Percentiles rank a stretch among this genome's conserved stretches.
Evolutionary conservation across 306 rosid species (phyloP).

Genomic region (Sphenostylis stenocarpa): DNA sequence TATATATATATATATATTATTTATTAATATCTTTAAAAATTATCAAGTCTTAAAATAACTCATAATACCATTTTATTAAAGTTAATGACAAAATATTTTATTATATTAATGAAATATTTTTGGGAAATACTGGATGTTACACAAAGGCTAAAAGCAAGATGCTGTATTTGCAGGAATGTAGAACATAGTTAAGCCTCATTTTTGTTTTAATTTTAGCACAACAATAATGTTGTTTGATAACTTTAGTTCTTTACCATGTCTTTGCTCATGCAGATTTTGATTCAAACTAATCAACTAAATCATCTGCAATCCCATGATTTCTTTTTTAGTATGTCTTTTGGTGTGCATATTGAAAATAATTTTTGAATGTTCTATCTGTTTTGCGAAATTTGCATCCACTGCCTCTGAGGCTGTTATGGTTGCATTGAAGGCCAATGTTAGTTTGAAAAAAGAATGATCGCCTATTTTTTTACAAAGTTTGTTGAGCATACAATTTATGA

Average conservation of each 20-base stretch:
- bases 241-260: background rate
- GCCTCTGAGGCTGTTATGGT: background rate
- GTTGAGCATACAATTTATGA: background rate
- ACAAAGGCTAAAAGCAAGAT: no score
- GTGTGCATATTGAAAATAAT: background rate
- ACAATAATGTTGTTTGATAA: background rate
- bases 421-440: background rate
- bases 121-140: no score
- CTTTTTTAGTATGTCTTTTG: background rate
- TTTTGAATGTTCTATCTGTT: background rate
- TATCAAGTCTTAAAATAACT: no score
- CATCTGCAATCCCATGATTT: background rate
- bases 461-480: background rate
- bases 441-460: background rate
- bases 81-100: no score
- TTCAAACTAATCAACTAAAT: background rate
- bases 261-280: background rate
- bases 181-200: background rate
- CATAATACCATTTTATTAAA: no score
- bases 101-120: no score
- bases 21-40: no score
- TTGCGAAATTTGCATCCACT: background rate
- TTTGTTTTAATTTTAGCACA: no score
- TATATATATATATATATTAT: no score
- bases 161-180: background rate